Evolutionary conservation across 345 rosid genomes (phyloP), one percentile per base, ranked within the genome.

Genomic region (Rhodomyrtus tomentosa): DNA sequence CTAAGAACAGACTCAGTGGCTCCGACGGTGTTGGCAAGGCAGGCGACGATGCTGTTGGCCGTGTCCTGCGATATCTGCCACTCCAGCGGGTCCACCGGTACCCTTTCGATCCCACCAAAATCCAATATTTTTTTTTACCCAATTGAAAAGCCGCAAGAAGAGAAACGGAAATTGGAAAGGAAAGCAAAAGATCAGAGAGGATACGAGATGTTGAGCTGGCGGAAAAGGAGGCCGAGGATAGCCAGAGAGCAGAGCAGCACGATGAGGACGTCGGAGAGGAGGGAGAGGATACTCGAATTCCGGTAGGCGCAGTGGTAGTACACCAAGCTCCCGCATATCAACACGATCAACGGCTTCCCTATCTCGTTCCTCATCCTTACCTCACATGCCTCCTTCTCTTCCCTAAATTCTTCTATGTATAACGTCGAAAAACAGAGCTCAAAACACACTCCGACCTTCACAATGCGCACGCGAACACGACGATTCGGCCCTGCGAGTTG

Each of bases 181-280:
- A 11, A 68, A 68, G 76, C 58, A 42, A 29, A 51, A 3, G 15
- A 54, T 22, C 24, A 68, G 24, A 68, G 79, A n/a, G 45, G 90
- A 18, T 89, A 97, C 98, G 98, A 93, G 81, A 97, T 93, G 90
- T 93, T 95, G 89, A 97, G 89, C 86, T 95, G 98, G 82, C 99
- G 99, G 50, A 95, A 95, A 82, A 97, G 98, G 49, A 97, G 98
- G 87, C 99, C 99, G 83, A 97, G 98, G 85, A 97, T 97, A 87
- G 99, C 99, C 87, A 97, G 98, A 10, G 99, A 97, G 90, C 98
- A 97, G 84, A 95, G 98, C 89, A 95, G 96, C 86, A 95, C 98
- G 87, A 97, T 95, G 88, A 95, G 88, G 84, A 97, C 98, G 85
- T 97, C 98, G 82, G 98, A 88, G 86, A 95, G 86, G 40, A 97